Conservation (phyloP, 2,329 filamentous ascomycete genomes). For the Exophiala mesophila region DNA sequence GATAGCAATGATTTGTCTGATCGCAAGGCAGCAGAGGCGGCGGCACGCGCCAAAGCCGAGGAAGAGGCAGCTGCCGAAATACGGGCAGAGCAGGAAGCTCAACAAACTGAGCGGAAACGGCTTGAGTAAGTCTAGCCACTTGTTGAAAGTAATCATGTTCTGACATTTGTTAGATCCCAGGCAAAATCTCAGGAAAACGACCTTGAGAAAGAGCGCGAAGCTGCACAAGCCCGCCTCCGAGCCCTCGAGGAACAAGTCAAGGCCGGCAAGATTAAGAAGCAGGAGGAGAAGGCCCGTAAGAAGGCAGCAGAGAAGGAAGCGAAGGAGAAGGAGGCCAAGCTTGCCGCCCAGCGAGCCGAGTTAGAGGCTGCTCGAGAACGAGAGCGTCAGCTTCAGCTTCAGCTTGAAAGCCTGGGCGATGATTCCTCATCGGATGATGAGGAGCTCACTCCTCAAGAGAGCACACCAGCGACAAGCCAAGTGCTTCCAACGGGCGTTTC, state of each 20-base stretch:
- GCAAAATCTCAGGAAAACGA: conserved; percentile 74
- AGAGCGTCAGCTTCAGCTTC: conserved; percentile 81
- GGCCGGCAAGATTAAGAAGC: conserved; percentile 89
- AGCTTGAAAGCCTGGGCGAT: conserved; percentile 73
- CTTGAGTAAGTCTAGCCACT: conserved; percentile 67
- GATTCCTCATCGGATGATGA: conserved; percentile 75
- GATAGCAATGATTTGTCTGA: conserved; percentile 55
- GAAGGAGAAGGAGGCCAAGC: conserved; percentile 79
- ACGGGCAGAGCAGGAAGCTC: conserved; percentile 67
- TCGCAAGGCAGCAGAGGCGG: conserved; percentile 50
- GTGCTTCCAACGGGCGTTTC: conserved; percentile 38
- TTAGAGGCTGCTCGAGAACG: conserved; percentile 86
- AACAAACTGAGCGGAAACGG: conserved; percentile 66
- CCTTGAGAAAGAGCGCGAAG: conserved; percentile 71
- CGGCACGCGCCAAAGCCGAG: conserved; percentile 55
- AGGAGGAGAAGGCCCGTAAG: conserved; percentile 89
- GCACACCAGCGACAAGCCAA: conserved; percentile 55
- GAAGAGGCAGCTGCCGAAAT: conserved; percentile 62
- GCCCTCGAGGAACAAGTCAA: conserved; percentile 91
- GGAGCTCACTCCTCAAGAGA: conserved; percentile 61
- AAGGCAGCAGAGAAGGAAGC: conserved; percentile 82
- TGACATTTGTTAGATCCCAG: conserved; percentile 55
- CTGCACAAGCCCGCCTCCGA: conserved; percentile 74
- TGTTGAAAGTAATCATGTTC: conserved; percentile 25
- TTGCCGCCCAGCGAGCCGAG: conserved; percentile 81